Evolutionary conservation across 768 basidiomycete species (phyloP), one percentile per base, ranked within the genome.

Genomic region (Russula virescens): DNA sequence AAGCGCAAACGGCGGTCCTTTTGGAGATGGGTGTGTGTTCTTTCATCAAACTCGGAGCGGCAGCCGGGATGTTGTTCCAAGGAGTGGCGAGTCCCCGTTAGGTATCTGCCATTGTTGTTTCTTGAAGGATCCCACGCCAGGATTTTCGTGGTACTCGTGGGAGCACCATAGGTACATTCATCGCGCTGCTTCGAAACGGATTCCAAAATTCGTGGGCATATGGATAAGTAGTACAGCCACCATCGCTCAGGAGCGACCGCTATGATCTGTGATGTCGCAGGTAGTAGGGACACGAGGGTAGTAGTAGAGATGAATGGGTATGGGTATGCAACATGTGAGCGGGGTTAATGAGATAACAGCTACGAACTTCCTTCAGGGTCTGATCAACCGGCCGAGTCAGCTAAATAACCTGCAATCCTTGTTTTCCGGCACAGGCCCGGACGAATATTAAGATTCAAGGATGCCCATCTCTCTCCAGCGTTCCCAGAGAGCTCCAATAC

Each of bases 401-500:
- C 35, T 50, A 18, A 10, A 26, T 26, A 28, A 43, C 23, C 42
- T 45, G 55, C 50, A 45, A 28, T 34, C 19, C 11, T 31, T 21
- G 9, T 54, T 19, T 25, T 42, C 51, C 45, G 26, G 57, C 28
- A 52, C 8, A 52, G 38, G 52, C 11, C 25, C 8, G 5, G 23
- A n/a, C 11, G 31, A 7, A 16, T 3, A 58, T 69, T 50, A 77
- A 42, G 75, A 73, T 55, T 86, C 85, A 58, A 88, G 72, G 60
- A 87, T 81, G 28, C 93, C 94, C 80, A 89, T 87, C 66, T 91
- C 91, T 74, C 83, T 90, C 90, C 94, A 94, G 68, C 85, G 86
- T 70, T 95, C 90, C 84, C 89, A 92, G 25, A 98, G 77, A 59
- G 86, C 74, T 8, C 91, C 91, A 19, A 88, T 80, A 0, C 92